Base-by-base conservation (phyloP, 202 grass and related monocot species). In the Hordeum pubiflorum region DNA sequence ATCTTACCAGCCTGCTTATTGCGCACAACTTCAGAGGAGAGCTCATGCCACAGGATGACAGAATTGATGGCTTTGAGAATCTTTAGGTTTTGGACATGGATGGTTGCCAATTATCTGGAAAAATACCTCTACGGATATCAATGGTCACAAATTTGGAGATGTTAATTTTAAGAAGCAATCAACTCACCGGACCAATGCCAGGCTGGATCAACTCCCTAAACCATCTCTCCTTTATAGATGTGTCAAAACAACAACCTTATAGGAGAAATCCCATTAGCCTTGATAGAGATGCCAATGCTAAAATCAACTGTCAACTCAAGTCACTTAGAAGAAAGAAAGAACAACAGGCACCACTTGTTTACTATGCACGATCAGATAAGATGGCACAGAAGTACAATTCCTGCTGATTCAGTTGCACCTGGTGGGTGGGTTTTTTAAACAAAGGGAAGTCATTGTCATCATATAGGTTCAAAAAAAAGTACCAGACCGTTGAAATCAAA, bases 131-230 rank as follows among this genome's bases (percentile, higher is more conserved):
- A 4, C 86, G 86, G 89, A 20, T 89, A 54, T 61, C 69, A 10
- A 83, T 84, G 20, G 10, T 80, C 10, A 43, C 24, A 63, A 76
- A 86, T 39, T 39, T 92, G 34, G 54, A 86, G 54, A 34, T 27
- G 23, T 3, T 73, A 10, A 8, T 74, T 71, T 58, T 94, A 10
- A 15, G 27, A 0, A 24, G 1, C 58, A 94, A 94, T 60, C 58
- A 23, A 8, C 67, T 94, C 1, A 77, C 29, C 36, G 91, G 89
- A 27, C 23, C 40, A 12, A 84, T 94, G 34, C 92, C 92, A 13
- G 5, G 2, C 6, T 91, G 91, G 86, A 39, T 94, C 5, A 27
- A 3, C 9, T 71, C 22, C 12, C 78, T 94, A 10, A 23, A 36
- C 0, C 0, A 22, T 7, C 92, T 94, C 3, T 83, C 83, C 80